These are phyloP conservation scores for Anisodus tanguticus DNA, from an alignment of 257 asterid species.

Conservation along the genomic window DNA sequence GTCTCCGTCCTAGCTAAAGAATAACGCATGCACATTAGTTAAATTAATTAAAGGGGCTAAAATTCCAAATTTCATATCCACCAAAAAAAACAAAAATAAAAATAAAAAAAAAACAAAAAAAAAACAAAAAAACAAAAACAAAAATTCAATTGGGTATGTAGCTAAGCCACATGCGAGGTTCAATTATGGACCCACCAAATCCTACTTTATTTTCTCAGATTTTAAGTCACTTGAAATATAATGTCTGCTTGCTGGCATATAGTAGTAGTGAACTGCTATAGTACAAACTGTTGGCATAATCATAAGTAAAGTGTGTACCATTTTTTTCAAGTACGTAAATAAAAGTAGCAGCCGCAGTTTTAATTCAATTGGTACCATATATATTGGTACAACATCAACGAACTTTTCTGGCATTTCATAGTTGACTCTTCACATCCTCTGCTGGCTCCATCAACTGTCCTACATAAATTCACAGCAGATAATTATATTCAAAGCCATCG, in stretches of 20 bases:
- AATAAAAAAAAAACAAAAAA: neutral
- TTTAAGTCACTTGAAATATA: slow-evolving; percentile 19
- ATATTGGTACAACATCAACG: neutral
- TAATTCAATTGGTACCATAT: neutral
- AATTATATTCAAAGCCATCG: neutral
- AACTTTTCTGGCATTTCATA: neutral
- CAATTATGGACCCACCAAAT: neutral
- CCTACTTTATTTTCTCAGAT: slow-evolving; percentile 11
- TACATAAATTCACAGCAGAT: neutral
- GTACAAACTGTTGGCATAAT: slow-evolving; percentile 7
- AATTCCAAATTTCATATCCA: neutral
- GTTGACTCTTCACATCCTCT: neutral
- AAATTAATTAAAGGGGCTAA: neutral
- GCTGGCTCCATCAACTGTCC: neutral
- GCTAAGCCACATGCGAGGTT: slow-evolving; percentile 3
- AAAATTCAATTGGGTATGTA: neutral
- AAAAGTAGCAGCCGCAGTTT: slow-evolving; percentile 17
- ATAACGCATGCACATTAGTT: neutral
- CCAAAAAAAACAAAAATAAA: no score
- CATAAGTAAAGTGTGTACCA: neutral
- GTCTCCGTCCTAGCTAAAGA: slow-evolving; percentile 12
- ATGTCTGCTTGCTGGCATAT: slow-evolving; percentile 19
- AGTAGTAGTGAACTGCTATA: neutral
- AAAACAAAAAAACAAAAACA: no score
- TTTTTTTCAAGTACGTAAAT: neutral